These are phyloP conservation scores for Trichoderma simmonsii DNA, from an alignment of 2,329 filamentous ascomycete genomes.

Conservation along the genomic window DNA sequence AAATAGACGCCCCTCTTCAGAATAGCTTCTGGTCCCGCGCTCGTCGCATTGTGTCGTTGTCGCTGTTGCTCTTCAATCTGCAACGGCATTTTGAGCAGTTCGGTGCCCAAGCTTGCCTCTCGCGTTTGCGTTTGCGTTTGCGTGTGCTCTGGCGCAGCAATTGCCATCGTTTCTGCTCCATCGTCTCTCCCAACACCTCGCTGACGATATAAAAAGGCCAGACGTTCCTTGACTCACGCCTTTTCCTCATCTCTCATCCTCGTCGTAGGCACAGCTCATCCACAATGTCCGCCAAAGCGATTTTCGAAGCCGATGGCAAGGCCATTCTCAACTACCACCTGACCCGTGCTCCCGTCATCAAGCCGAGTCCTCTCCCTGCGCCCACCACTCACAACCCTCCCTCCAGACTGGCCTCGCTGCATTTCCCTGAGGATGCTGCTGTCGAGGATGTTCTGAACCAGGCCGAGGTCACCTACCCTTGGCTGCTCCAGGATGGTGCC, in stretches of 20 bases:
- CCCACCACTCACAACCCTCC: slow-evolving; percentile 88
- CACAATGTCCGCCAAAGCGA: slow-evolving; percentile 72
- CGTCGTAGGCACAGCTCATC: slow-evolving; percentile 31
- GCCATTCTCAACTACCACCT: slow-evolving; percentile 99
- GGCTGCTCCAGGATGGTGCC: slow-evolving; percentile 77
- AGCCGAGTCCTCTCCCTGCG: slow-evolving; percentile 87
- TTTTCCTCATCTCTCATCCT: slow-evolving; percentile 16
- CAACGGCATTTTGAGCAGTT: background rate
- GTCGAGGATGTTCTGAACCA: slow-evolving; percentile 85
- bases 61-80: background rate
- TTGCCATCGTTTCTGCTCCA: background rate
- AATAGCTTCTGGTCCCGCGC: background rate
- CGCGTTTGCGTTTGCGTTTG: background rate
- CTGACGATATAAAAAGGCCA: slow-evolving; percentile 20
- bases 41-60: background rate
- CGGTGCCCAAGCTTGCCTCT: slow-evolving; percentile 3
- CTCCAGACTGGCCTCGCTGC: slow-evolving; percentile 82
- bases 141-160: background rate
- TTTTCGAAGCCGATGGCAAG: slow-evolving; percentile 99
- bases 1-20: background rate
- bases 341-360: slow-evolving; percentile 94
- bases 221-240: background rate
- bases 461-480: slow-evolving; percentile 95
- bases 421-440: slow-evolving; percentile 86
- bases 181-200: slow-evolving; percentile 7